These are phyloP conservation scores for Phytophthora europaea DNA, from an alignment of 352 stramenopile genomes.

Conservation along the genomic window DNA sequence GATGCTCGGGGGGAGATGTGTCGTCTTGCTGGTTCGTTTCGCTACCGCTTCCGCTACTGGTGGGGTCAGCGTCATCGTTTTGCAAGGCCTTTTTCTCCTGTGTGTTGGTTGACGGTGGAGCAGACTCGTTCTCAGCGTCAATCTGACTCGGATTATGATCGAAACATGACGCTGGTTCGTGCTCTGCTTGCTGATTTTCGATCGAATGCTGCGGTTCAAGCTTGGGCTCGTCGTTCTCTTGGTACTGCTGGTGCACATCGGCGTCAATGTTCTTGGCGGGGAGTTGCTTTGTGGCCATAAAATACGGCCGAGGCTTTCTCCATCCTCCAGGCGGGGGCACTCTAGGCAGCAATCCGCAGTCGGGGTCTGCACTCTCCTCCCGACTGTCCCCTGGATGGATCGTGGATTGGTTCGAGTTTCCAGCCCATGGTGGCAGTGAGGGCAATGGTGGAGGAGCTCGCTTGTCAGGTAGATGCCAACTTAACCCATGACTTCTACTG, in stretches of 20 bases:
- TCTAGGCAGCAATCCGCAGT: not conserved
- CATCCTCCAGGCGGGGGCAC: conserved; percentile 31
- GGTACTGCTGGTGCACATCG: conserved; percentile 23
- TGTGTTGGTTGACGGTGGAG: not conserved
- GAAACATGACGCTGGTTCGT: conserved; percentile 9
- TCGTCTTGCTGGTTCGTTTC: conserved; percentile 43
- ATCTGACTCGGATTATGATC: conserved; percentile 16
- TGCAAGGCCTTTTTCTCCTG: not conserved
- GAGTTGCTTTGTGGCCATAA: conserved; percentile 55
- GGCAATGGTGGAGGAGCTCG: conserved; percentile 48
- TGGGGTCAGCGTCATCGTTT: conserved; percentile 28
- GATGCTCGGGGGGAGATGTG: not conserved
- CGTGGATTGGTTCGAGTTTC: conserved; percentile 1
- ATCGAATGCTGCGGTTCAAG: conserved; percentile 1
- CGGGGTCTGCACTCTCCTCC: conserved; percentile 27
- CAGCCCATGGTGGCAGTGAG: conserved; percentile 61
- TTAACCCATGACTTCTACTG: conserved; percentile 14
- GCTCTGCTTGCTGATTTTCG: conserved; percentile 42
- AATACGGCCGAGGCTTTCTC: conserved; percentile 63
- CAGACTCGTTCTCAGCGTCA: conserved; percentile 1
- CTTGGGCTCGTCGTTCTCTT: conserved; percentile 21
- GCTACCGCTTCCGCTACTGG: conserved; percentile 25
- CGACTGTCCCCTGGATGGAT: conserved; percentile 12
- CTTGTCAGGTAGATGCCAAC: conserved; percentile 43
- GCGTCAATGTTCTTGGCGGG: conserved; percentile 4